phyloP scores from a whole-genome alignment of 306 rosid genomes.

The Fragaria nilgerrensis region DNA sequence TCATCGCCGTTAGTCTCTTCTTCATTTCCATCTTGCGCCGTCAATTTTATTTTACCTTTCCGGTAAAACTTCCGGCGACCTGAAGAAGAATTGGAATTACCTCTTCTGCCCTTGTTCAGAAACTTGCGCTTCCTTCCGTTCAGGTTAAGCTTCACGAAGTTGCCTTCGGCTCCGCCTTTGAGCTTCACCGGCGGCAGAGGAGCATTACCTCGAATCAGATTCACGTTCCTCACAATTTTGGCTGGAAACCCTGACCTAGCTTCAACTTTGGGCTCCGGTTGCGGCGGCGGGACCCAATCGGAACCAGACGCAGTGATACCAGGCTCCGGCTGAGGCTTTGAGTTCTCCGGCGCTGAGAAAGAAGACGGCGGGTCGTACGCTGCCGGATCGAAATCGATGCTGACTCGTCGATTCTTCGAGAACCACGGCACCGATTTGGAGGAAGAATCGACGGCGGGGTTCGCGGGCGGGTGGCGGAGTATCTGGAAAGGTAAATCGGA shows the following conservation, averaged over 20 bases:
- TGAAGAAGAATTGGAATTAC: conserved; percentile 22
- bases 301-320: conserved; percentile 12
- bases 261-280: conserved; percentile 21
- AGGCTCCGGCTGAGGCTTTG: conserved; percentile 5
- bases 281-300: conserved; percentile 15
- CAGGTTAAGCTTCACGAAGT: conserved; percentile 72
- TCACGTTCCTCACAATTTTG: conserved; percentile 34
- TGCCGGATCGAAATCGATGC: conserved; percentile 33
- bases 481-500: conserved; percentile 60
- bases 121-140: conserved; percentile 55
- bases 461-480: conserved; percentile 40
- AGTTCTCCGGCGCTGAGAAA: conserved; percentile 12
- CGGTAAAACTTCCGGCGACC: conserved; percentile 34
- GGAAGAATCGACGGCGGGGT: conserved; percentile 38
- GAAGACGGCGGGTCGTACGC: conserved; percentile 22
- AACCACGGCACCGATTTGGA: conserved; percentile 54
- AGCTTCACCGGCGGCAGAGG: conserved; percentile 47
- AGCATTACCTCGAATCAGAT: conserved; percentile 57
- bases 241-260: conserved; percentile 3
- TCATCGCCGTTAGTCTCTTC: conserved; percentile 34
- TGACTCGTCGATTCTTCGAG: conserved; percentile 52
- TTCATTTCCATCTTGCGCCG: conserved; percentile 25
- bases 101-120: conserved; percentile 40
- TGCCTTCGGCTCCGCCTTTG: conserved; percentile 53
- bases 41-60: conserved; percentile 39